Base-by-base conservation (phyloP, 2,329 filamentous ascomycete species). In the Aspergillus pseudotamarii region DNA sequence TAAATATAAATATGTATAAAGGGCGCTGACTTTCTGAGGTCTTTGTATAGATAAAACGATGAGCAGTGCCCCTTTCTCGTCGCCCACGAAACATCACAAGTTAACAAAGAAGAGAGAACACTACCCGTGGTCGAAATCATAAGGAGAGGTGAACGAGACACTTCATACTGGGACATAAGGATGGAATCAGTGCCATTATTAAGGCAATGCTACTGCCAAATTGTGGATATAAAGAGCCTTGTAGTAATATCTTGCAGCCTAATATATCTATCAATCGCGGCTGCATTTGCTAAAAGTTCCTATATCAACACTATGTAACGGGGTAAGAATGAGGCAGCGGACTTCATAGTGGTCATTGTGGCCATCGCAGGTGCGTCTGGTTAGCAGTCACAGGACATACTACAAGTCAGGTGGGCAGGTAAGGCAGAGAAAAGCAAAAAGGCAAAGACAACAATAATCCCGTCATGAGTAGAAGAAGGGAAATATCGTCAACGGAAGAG, bases 351-450 rank as follows among this genome's bases (percentile, higher is more conserved):
- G 46, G 46, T 9, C 46, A 30, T 30, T 50, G 26, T 28, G 16
- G 46, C 3, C 14, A 50, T 50, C 14, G 14, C 28, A 50, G 26
- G 46, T 62, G 64, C 65, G 65, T 63, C 56, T 66, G 60, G 59
- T 65, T 41, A 36, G 38, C 48, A 59, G 68, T 72, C 70, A 72
- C 69, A 65, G 66, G 65, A 68, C 64, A 59, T 65, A 69, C 64
- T 57, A 19, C 26, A 58, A 69, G 69, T 73, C 71, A 73, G 69
- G 68, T 62, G 70, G 64, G 60, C 43, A 62, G 48, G 56, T 51
- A 60, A 28, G 14, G 36, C 34, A 26, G n/a, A 55, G n/a, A 34
- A 16, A 16, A 23, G 4, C 30, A 21, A 23, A 21, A 38, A 16
- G 5, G 19, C 6, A 19, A 10, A 30, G 2, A 21, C 16, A 34